A percentile compares a stretch with the other conserved stretches of the same genome.
These are phyloP conservation scores for Glomus cerebriforme DNA, from an alignment of 192 early-diverging fungal genomes.

Conservation along the genomic window DNA sequence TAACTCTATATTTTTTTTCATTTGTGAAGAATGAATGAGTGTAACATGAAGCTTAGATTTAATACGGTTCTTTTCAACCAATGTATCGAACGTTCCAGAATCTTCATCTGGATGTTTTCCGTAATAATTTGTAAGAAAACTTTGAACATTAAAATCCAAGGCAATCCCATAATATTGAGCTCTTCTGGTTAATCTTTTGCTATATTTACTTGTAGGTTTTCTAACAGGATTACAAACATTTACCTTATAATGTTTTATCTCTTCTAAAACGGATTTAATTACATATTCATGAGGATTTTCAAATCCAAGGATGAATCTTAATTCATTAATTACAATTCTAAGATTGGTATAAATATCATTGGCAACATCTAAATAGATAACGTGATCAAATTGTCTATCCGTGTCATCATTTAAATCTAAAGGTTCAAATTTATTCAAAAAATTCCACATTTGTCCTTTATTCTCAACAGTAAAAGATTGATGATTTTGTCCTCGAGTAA, in stretches of 20 bases:
- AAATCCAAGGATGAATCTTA: constrained; percentile 39
- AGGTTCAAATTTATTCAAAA: constrained; percentile 54
- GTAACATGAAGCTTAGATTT: constrained; percentile 49
- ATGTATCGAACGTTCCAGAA: constrained; percentile 16
- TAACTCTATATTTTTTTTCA: constrained; percentile 32
- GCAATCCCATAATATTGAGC: constrained; percentile 34
- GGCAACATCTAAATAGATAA: constrained; percentile 59
- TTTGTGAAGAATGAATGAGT: constrained; percentile 45
- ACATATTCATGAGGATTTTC: constrained; percentile 38
- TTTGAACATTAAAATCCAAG: constrained; percentile 27
- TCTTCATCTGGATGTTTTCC: constrained; percentile 29
- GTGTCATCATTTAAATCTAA: constrained; percentile 52
- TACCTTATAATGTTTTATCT: constrained; percentile 47
- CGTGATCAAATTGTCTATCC: constrained; percentile 56
- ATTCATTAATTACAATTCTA: constrained; percentile 40
- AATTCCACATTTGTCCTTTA: constrained; percentile 57
- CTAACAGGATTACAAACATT: constrained; percentile 15
- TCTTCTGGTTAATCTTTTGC: constrained; percentile 23
- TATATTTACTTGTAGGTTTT: constrained; percentile 7
- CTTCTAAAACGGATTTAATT: constrained; percentile 53
- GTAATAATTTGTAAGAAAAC: constrained; percentile 34
- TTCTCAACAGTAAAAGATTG: constrained; percentile 73
- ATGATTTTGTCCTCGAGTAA: constrained; percentile 74
- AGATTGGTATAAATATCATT: constrained; percentile 52
- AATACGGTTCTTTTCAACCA: constrained; percentile 36